Conservation (phyloP, 371 early-diverging fungal genomes). For the Mucor piriformis region DNA sequence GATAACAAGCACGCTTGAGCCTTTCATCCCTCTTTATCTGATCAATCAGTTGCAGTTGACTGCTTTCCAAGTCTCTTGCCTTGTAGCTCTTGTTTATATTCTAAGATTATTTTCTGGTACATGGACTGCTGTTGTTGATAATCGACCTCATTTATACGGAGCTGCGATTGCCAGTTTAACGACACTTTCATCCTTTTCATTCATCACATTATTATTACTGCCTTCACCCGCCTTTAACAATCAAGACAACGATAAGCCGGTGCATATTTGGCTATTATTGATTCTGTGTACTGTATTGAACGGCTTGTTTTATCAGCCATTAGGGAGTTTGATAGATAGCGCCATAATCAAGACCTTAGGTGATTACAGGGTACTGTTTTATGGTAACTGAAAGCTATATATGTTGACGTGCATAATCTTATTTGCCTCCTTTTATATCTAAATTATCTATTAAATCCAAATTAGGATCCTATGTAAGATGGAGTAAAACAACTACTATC, state of each 20-base stretch:
- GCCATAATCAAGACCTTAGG: slow-evolving; percentile 36
- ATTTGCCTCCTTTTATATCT: slow-evolving; percentile 1
- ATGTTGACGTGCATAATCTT: slow-evolving; percentile 13
- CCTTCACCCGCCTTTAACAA: neutral
- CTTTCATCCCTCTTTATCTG: slow-evolving; percentile 28
- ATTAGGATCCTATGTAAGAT: slow-evolving; percentile 26
- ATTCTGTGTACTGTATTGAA: slow-evolving; percentile 15
- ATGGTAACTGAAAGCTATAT: slow-evolving; percentile 25
- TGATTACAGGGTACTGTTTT: slow-evolving; percentile 38
- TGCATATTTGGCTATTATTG: slow-evolving; percentile 3
- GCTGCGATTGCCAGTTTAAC: slow-evolving; percentile 5
- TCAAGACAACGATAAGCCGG: neutral
- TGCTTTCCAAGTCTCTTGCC: slow-evolving; percentile 8
- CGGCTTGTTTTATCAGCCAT: slow-evolving; percentile 35
- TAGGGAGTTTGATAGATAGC: slow-evolving; percentile 29
- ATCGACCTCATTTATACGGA: slow-evolving; percentile 10
- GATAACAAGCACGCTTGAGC: slow-evolving; percentile 20
- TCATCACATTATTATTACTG: slow-evolving; percentile 5
- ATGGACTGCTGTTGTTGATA: slow-evolving; percentile 15
- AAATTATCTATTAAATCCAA: slow-evolving; percentile 1
- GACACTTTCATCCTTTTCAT: slow-evolving; percentile 8
- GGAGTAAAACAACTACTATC: slow-evolving; percentile 12
- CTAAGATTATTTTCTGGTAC: slow-evolving; percentile 14
- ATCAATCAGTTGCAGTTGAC: slow-evolving; percentile 16
- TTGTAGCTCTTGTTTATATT: slow-evolving; percentile 13